phyloP scores from a whole-genome alignment of 345 rosid species.

The Gossypium thurberi region DNA sequence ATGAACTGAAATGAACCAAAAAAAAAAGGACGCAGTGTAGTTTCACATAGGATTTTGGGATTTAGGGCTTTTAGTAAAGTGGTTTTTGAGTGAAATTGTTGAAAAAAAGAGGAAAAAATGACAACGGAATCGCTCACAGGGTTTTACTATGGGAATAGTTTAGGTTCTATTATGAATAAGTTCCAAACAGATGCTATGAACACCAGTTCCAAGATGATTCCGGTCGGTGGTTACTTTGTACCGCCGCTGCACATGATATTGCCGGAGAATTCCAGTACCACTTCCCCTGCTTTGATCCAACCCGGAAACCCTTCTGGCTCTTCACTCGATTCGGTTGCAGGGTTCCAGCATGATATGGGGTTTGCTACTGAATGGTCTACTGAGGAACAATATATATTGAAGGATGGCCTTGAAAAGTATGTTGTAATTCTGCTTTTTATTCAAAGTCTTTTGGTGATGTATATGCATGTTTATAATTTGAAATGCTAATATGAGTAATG shows the following conservation, averaged over 20 bases:
- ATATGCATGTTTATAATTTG: not conserved
- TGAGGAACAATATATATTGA: conserved; percentile 41
- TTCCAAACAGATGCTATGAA: conserved; percentile 35
- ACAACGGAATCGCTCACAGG: conserved; percentile 60
- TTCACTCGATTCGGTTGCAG: conserved; percentile 52
- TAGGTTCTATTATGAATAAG: conserved; percentile 34
- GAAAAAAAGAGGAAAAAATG: conserved; percentile 26
- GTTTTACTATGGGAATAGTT: conserved; percentile 27
- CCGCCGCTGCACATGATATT: conserved; percentile 19
- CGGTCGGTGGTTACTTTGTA: conserved; percentile 43
- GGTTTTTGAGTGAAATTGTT: not conserved
- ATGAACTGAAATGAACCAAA: not conserved
- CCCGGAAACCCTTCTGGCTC: conserved; percentile 39
- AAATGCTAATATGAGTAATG: not conserved
- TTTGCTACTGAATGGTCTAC: conserved; percentile 76
- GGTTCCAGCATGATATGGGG: conserved; percentile 44
- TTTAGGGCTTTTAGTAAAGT: too few relatives aligned
- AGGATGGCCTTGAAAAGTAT: not conserved
- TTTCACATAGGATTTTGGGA: not conserved
- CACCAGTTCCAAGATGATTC: conserved; percentile 43
- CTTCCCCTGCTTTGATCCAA: conserved; percentile 28
- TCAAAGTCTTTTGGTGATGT: not conserved
- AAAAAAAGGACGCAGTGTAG: not conserved
- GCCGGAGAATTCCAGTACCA: conserved; percentile 29
- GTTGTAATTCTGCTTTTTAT: not conserved